These are phyloP conservation scores for Elaphomyces granulatus DNA, from an alignment of 495 filamentous ascomycete species.

Conservation along the genomic window DNA sequence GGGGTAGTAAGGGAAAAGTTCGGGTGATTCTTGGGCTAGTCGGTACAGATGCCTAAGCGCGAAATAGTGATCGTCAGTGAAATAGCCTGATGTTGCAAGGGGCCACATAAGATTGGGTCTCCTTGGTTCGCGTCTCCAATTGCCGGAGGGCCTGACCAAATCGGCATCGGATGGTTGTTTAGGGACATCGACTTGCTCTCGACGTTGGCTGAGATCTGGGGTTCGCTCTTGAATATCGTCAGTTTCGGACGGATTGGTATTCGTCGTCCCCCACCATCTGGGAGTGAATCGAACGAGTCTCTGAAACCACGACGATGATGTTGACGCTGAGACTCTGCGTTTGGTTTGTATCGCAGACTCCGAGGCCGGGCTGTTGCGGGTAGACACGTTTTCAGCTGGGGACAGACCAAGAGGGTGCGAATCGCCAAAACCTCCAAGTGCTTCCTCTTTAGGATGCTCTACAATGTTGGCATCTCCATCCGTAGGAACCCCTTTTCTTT, in stretches of 20 bases:
- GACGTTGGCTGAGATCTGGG: too few species aligned
- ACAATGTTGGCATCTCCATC: too few species aligned
- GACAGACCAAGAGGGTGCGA: too few species aligned
- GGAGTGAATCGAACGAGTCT: constrained; percentile 28
- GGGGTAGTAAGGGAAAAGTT: constrained; percentile 27
- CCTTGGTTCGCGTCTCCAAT: neutral
- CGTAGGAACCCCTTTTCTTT: too few species aligned
- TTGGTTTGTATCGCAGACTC: too few species aligned
- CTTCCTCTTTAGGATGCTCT: too few species aligned
- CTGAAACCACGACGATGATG: constrained; percentile 28
- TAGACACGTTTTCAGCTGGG: too few species aligned
- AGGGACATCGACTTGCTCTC: constrained; percentile 8
- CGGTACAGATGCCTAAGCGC: constrained; percentile 29
- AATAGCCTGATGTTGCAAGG: constrained; percentile 27
- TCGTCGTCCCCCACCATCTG: constrained; percentile 27
- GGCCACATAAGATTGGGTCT: neutral
- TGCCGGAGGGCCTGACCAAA: neutral
- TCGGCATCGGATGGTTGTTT: constrained; percentile 8
- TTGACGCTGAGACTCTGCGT: too few species aligned
- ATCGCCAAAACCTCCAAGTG: too few species aligned
- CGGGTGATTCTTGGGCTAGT: constrained; percentile 25
- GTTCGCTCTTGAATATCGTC: constrained; percentile 10
- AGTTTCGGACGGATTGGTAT: constrained; percentile 5
- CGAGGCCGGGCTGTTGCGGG: too few species aligned
- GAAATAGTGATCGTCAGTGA: constrained; percentile 31